Percentiles rank a stretch among this genome's conserved stretches.
Conservation (phyloP, 495 filamentous ascomycete species). For the Penicillium paradoxum region DNA sequence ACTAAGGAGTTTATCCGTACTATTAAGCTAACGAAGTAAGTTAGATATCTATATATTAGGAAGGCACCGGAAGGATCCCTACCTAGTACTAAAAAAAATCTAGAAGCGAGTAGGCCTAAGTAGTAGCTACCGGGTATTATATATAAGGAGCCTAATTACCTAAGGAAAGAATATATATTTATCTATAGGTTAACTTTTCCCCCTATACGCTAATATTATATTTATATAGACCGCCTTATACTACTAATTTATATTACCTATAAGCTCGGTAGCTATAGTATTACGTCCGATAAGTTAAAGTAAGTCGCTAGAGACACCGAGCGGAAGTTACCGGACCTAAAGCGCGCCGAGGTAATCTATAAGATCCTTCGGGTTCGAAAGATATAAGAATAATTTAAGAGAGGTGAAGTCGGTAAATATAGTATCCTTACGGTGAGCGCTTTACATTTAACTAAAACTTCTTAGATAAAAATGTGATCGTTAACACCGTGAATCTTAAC, state of each 20-base stretch:
- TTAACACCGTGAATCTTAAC: neutral
- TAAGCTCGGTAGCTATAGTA: slow-evolving; percentile 26
- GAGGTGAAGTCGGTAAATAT: slow-evolving; percentile 40
- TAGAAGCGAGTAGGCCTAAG: slow-evolving; percentile 57
- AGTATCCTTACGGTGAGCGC: neutral
- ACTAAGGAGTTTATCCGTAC: slow-evolving; percentile 75
- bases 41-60: slow-evolving; percentile 56
- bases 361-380: slow-evolving; percentile 52
- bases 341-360: slow-evolving; percentile 38
- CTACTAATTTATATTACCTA: slow-evolving; percentile 41
- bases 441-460: neutral
- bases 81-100: slow-evolving; percentile 33
- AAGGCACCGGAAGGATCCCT: slow-evolving; percentile 28
- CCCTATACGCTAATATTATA: neutral
- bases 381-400: slow-evolving; percentile 48
- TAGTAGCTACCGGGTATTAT: slow-evolving; percentile 71
- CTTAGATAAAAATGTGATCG: neutral
- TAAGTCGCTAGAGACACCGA: slow-evolving; percentile 37
- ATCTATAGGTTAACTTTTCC: neutral
- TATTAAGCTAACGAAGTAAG: slow-evolving; percentile 79
- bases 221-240: slow-evolving; percentile 29
- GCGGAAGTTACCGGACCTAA: slow-evolving; percentile 27
- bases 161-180: slow-evolving; percentile 63
- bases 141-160: slow-evolving; percentile 82
- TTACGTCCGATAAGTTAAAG: slow-evolving; percentile 39